phyloP scores from a whole-genome alignment of 495 filamentous ascomycete species.

The Lentithecium fluviatile region DNA sequence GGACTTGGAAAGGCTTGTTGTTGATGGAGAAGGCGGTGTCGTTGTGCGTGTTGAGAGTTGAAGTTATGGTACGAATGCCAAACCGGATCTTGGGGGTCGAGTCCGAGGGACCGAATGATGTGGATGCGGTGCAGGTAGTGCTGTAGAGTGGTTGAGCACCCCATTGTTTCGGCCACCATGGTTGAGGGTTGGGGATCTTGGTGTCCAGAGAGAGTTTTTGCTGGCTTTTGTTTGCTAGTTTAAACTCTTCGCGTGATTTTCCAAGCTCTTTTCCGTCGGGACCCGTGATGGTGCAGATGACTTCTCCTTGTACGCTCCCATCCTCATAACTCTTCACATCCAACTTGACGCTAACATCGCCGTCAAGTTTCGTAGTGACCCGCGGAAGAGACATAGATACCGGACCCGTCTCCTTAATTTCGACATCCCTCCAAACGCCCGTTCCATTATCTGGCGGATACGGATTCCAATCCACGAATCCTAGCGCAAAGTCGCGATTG shows the following conservation, averaged over 20 bases:
- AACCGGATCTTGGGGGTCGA: conserved; percentile 43
- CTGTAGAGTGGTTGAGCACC: conserved; percentile 29
- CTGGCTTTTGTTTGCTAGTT: not conserved
- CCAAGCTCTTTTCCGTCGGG: conserved; percentile 24
- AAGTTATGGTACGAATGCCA: conserved; percentile 57
- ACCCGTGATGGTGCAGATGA: conserved; percentile 45
- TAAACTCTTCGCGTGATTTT: not conserved
- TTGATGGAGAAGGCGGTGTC: conserved; percentile 60
- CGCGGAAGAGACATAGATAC: conserved; percentile 53
- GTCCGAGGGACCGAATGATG: conserved; percentile 49
- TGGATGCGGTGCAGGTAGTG: conserved; percentile 45
- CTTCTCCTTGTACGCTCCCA: conserved; percentile 39
- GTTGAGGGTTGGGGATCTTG: conserved; percentile 43
- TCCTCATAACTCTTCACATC: conserved; percentile 53
- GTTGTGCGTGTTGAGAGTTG: conserved; percentile 52
- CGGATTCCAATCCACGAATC: conserved; percentile 68
- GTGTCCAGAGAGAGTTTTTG: conserved; percentile 32
- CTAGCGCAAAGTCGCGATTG: conserved; percentile 57
- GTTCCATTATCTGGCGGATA: conserved; percentile 60
- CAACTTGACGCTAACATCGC: conserved; percentile 48
- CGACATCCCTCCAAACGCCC: conserved; percentile 63
- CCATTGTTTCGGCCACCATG: conserved; percentile 38
- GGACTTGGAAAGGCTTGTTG: conserved; percentile 56
- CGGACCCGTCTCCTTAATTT: conserved; percentile 57
- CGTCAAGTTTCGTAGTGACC: conserved; percentile 44